Percentiles rank a stretch among this genome's conserved stretches.
Evolutionary conservation across 2,329 filamentous ascomycete species (phyloP).

Genomic region (Gliomastix tumulicola): DNA sequence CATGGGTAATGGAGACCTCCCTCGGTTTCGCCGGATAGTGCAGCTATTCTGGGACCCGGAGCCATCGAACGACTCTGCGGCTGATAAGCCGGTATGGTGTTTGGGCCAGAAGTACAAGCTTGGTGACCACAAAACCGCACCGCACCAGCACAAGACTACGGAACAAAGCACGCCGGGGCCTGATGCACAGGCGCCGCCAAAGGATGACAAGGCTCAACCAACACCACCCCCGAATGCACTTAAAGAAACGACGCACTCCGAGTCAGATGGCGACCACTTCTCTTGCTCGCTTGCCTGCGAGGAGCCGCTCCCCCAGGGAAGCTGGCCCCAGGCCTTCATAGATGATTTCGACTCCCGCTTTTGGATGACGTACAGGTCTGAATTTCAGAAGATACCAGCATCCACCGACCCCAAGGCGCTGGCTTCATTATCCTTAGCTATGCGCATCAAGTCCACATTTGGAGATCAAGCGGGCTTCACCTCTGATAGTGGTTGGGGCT

Average conservation of each 20-base stretch:
- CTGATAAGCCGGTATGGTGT: conserved; percentile 75
- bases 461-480: conserved; percentile 77
- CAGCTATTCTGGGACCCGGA: conserved; percentile 91
- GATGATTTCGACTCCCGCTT: conserved; percentile 89
- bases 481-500: conserved; percentile 94
- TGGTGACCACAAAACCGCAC: conserved; percentile 11
- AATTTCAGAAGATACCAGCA: conserved; percentile 75
- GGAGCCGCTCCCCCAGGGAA: conserved; percentile 35
- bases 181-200: not conserved
- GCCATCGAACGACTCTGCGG: conserved; percentile 67
- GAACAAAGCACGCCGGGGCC: not conserved
- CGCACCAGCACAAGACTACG: too few relatives aligned
- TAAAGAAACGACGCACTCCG: conserved; percentile 35
- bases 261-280: conserved; percentile 43
- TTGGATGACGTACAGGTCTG: conserved; percentile 94
- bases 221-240: conserved; percentile 11
- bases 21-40: conserved; percentile 72
- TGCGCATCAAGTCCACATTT: conserved; percentile 75
- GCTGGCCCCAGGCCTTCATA: conserved; percentile 81
- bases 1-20: conserved; percentile 60
- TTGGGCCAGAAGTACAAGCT: conserved; percentile 52
- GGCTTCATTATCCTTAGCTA: conserved; percentile 70
- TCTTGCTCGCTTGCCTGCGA: conserved; percentile 44
- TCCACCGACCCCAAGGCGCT: conserved; percentile 67
- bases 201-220: not conserved